Evolutionary conservation across 176 grass and related monocot genomes (phyloP), one percentile per base, ranked within the genome.

Genomic region (Areca catechu): DNA sequence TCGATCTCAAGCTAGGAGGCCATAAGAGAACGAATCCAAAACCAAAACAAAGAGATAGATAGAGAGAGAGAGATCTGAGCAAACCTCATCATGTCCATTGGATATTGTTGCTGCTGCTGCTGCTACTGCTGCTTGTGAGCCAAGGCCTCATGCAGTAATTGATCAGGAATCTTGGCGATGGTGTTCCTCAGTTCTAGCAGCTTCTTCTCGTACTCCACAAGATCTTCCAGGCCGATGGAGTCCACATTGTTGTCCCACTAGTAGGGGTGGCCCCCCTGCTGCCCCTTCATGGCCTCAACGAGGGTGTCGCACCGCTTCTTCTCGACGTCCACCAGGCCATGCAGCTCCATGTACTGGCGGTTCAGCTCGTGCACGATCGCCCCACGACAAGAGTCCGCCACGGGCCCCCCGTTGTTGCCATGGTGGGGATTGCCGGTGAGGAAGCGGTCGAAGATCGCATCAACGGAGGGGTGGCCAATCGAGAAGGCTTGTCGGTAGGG

Each of bases 401-500:
- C 48, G n/a, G n/a, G 15, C 5, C n/a, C 20, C 15, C 9, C 3
- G 15, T 55, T 15, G 18, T 48, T 16, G 1, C 21, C 6, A 3
- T 15, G 22, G 6, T 17, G 23, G 3, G 21, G 22, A 22, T 20
- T 49, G 16, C 21, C 56, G n/a, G n/a, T n/a, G n/a, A n/a, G n/a
- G n/a, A n/a, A n/a, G n/a, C n/a, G n/a, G n/a, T n/a, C n/a, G n/a
- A 61, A 47, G 48, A 71, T 19, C 22, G 17, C 3, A 48, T 71
- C 68, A 48, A 71, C 68, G 16, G 68, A 60, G 43, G 68, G 68
- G 68, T 71, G 68, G 43, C 68, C 68, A 10, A 71, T 60, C 56
- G 68, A 71, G 68, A 71, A 71, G 5, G 57, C 68, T 57, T 71
- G 60, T 37, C 68, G 48, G 17, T 56, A 47, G 22, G 57, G 68